Percentiles rank a stretch among this genome's conserved stretches.
These are phyloP conservation scores for Phyllachora maydis DNA, from an alignment of 2,329 filamentous ascomycete genomes.

Conservation along the genomic window DNA sequence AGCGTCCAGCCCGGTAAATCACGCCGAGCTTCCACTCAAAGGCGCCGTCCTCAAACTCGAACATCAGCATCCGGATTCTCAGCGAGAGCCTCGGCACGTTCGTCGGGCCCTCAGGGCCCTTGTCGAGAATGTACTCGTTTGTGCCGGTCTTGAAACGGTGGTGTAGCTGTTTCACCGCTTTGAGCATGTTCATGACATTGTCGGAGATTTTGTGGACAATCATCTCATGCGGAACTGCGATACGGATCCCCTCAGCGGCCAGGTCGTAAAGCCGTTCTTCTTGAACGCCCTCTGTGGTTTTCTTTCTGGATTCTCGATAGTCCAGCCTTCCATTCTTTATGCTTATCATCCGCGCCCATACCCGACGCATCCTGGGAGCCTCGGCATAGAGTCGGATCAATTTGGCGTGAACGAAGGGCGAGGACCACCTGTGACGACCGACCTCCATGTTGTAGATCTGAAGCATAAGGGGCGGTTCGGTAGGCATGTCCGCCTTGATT, in stretches of 20 bases:
- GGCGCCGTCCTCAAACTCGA: slow-evolving; percentile 86
- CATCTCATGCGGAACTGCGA: slow-evolving; percentile 81
- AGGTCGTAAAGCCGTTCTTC: slow-evolving; percentile 74
- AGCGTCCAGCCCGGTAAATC: slow-evolving; percentile 75
- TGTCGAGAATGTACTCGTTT: slow-evolving; percentile 74
- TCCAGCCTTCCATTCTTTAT: slow-evolving; percentile 68
- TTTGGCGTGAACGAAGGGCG: slow-evolving; percentile 59
- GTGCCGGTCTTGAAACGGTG: slow-evolving; percentile 78
- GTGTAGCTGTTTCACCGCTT: slow-evolving; percentile 77
- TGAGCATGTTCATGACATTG: slow-evolving; percentile 73
- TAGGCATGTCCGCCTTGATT: slow-evolving; percentile 71
- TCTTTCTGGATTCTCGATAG: slow-evolving; percentile 55
- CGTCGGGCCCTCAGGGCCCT: slow-evolving; percentile 71
- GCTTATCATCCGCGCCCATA: slow-evolving; percentile 75
- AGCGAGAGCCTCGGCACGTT: slow-evolving; percentile 70
- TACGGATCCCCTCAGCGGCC: slow-evolving; percentile 62
- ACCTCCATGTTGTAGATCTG: slow-evolving; percentile 69
- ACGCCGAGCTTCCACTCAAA: slow-evolving; percentile 95
- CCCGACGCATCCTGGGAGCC: slow-evolving; percentile 58
- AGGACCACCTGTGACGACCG: slow-evolving; percentile 71
- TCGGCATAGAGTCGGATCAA: slow-evolving; percentile 74
- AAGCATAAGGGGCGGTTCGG: slow-evolving; percentile 79
- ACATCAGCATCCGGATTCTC: slow-evolving; percentile 60
- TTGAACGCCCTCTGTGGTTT: slow-evolving; percentile 33
- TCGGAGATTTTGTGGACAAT: slow-evolving; percentile 83